Conservation (phyloP, 2,329 filamentous ascomycete genomes). For the Leptographium radiaticola region DNA sequence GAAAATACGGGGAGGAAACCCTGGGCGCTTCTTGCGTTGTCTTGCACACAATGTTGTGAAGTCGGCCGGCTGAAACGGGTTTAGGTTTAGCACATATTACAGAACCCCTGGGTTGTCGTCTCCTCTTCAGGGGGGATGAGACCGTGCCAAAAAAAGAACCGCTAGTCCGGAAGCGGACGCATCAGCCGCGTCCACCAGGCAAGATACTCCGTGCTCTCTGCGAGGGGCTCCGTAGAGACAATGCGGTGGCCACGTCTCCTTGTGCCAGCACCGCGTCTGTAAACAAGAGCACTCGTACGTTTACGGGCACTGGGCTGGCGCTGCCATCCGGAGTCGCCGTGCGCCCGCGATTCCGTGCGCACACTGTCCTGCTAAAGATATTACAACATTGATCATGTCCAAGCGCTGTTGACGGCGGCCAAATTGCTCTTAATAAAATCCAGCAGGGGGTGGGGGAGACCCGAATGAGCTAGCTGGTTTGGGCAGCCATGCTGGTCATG, state of each 20-base stretch:
- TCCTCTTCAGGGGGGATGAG: neutral
- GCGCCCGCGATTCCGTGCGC: neutral
- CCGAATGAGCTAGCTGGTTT: neutral
- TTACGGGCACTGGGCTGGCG: no score
- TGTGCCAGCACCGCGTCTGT: no score
- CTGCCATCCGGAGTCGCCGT: no score
- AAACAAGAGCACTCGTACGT: no score
- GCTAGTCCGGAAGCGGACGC: neutral
- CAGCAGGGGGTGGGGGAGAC: neutral
- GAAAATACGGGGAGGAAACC: neutral
- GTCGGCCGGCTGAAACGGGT: slow-evolving; percentile 11
- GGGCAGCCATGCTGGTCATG: no score
- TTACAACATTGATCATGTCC: neutral
- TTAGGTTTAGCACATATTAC: slow-evolving; percentile 12
- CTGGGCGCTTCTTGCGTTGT: neutral
- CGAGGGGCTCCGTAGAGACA: no score
- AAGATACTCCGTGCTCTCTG: no score
- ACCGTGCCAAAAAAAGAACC: neutral
- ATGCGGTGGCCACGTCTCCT: no score
- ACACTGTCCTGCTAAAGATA: neutral
- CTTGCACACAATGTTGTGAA: neutral
- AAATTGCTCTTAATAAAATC: neutral
- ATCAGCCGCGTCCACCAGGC: neutral
- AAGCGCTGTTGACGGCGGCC: neutral
- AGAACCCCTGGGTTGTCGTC: slow-evolving; percentile 4